phyloP scores from a whole-genome alignment of 2,329 filamentous ascomycete genomes.

The Parastagonospora nodorum region DNA sequence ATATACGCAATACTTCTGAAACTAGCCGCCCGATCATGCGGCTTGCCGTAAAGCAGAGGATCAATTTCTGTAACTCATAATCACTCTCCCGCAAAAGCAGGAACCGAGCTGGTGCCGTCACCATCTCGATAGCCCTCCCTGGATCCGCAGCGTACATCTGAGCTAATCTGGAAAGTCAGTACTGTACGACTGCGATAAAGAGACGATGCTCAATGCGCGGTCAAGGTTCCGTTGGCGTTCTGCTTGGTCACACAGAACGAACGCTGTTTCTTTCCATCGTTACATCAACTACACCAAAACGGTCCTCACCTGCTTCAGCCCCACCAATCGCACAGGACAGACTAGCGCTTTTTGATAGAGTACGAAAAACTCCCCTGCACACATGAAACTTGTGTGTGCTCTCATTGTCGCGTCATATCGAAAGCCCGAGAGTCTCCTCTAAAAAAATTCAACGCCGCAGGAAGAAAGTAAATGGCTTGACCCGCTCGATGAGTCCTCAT shows the following conservation, averaged over 20 bases:
- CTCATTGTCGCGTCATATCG: neutral
- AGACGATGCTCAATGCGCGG: constrained; percentile 16
- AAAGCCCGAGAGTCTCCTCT: neutral
- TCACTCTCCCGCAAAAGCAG: neutral
- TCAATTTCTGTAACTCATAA: neutral
- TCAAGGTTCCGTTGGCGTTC: constrained; percentile 23
- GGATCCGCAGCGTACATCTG: neutral
- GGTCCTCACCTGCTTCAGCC: constrained; percentile 30
- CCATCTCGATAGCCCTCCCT: neutral
- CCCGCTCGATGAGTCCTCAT: too few species aligned
- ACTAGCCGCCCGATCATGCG: neutral
- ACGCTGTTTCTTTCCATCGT: constrained; percentile 37
- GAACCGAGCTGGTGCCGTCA: too few species aligned
- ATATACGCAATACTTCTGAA: constrained; percentile 5
- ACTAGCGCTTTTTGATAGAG: neutral
- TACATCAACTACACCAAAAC: constrained; percentile 42
- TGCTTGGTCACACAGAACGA: constrained; percentile 30
- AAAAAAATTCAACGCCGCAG: neutral
- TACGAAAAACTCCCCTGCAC: constrained; percentile 3
- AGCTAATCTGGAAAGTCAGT: neutral
- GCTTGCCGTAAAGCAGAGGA: neutral
- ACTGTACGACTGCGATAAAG: constrained; percentile 2
- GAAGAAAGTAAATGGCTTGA: neutral
- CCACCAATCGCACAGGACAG: constrained; percentile 1
- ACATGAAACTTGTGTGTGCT: constrained; percentile 6